phyloP scores from a whole-genome alignment of 2,329 filamentous ascomycete genomes.

The Talaromyces sp. region DNA sequence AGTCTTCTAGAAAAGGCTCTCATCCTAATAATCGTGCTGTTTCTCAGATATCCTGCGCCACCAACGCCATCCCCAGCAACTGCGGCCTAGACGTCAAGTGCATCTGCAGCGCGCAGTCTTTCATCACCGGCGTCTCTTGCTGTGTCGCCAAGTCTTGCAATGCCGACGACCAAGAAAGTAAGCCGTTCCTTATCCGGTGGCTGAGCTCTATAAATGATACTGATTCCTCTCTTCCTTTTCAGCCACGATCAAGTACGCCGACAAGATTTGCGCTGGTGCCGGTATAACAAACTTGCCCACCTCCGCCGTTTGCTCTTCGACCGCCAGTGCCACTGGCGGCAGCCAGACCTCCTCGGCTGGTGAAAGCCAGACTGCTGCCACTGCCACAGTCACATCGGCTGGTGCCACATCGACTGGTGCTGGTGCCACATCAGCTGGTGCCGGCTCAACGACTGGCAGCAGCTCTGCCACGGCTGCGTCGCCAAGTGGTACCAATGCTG shows the following conservation, averaged over 20 bases:
- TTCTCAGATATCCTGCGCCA: slow-evolving; percentile 34
- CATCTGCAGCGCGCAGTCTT: slow-evolving; percentile 43
- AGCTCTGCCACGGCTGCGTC: slow-evolving; percentile 22
- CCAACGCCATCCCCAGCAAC: slow-evolving; percentile 33
- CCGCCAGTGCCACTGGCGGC: slow-evolving; percentile 10
- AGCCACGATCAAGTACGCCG: slow-evolving; percentile 32
- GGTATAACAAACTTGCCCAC: slow-evolving; percentile 32
- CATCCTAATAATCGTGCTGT: slow-evolving; percentile 3
- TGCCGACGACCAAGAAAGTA: slow-evolving; percentile 36
- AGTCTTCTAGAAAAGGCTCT: not conserved
- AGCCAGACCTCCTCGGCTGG: slow-evolving; percentile 12
- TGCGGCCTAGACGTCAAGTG: slow-evolving; percentile 43
- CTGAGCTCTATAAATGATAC: not conserved
- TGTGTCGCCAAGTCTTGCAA: slow-evolving; percentile 45
- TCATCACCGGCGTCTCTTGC: slow-evolving; percentile 46
- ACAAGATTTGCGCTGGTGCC: slow-evolving; percentile 32
- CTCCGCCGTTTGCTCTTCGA: slow-evolving; percentile 21
- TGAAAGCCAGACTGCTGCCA: not conserved
- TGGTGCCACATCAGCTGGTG: slow-evolving; percentile 8
- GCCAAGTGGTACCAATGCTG: slow-evolving; percentile 15
- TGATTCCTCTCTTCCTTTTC: slow-evolving; percentile 1
- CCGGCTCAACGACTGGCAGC: slow-evolving; percentile 13
- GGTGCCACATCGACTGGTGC: slow-evolving; percentile 8
- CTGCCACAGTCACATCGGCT: slow-evolving; percentile 5
- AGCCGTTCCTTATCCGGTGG: not conserved